A percentile compares a stretch with the other conserved stretches of the same genome.
phyloP scores from a whole-genome alignment of 306 rosid species.

The Ceratonia siliqua region DNA sequence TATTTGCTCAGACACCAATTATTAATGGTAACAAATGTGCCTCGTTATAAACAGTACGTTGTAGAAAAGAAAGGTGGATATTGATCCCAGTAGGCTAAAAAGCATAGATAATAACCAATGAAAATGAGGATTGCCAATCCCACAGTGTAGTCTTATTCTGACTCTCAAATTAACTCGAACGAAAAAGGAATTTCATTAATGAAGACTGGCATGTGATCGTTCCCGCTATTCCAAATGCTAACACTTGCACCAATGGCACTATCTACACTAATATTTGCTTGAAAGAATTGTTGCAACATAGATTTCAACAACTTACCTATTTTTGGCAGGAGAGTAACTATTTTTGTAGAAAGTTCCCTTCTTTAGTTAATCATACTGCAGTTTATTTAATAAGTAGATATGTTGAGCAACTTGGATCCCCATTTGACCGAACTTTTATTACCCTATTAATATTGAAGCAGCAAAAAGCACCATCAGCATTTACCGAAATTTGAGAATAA shows the following conservation, averaged over 20 bases:
- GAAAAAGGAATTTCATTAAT: not conserved
- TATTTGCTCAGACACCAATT: not conserved
- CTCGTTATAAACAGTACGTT: not conserved
- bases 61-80: not conserved
- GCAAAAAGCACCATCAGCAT: constrained; percentile 7
- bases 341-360: not conserved
- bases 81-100: not conserved
- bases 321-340: not conserved
- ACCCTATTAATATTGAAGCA: not conserved
- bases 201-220: not conserved
- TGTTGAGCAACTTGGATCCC: constrained; percentile 7
- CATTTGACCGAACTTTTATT: not conserved
- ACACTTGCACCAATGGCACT: too few relatives aligned
- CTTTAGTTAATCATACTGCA: not conserved
- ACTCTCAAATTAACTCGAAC: not conserved
- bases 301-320: not conserved
- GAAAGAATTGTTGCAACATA: not conserved
- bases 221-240: not conserved
- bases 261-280: not conserved
- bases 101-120: not conserved
- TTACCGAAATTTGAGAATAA: constrained; percentile 18
- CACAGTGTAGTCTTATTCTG: not conserved
- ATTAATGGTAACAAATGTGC: not conserved
- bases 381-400: not conserved
- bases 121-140: not conserved